These are phyloP conservation scores for Trametes cubensis DNA, from an alignment of 768 basidiomycete genomes.

Conservation along the genomic window DNA sequence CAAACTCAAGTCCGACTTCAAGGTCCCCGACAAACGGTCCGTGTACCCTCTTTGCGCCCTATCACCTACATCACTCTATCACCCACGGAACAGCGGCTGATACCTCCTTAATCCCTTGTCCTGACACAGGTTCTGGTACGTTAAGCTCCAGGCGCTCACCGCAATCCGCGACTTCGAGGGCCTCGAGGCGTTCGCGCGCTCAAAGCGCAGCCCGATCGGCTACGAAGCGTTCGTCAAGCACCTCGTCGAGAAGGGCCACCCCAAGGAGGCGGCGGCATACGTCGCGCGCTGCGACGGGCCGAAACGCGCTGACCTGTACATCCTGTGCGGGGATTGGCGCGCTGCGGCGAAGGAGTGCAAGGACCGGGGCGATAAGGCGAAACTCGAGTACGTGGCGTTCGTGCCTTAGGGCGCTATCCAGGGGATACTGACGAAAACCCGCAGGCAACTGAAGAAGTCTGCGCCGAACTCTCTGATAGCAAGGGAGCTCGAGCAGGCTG, in stretches of 20 bases:
- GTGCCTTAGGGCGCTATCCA: background rate
- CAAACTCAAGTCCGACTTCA: constrained; percentile 86
- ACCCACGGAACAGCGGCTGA: background rate
- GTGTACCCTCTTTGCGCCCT: background rate
- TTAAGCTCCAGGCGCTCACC: constrained; percentile 84
- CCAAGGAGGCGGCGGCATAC: constrained; percentile 75
- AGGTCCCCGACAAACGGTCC: constrained; percentile 92
- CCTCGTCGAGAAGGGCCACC: constrained; percentile 71
- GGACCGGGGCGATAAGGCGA: constrained; percentile 81
- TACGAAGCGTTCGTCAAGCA: constrained; percentile 89
- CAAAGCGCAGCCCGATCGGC: constrained; percentile 91
- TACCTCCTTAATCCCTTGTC: background rate
- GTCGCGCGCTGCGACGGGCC: constrained; percentile 85
- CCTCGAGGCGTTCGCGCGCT: constrained; percentile 83
- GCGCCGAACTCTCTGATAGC: constrained; percentile 82
- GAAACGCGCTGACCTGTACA: constrained; percentile 83
- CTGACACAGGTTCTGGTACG: constrained; percentile 83
- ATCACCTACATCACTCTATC: too few species aligned
- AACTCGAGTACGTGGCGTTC: constrained; percentile 69
- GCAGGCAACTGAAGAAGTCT: constrained; percentile 68
- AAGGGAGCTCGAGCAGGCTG: constrained; percentile 68
- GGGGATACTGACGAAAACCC: constrained; percentile 10
- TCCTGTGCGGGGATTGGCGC: constrained; percentile 89
- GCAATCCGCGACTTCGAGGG: constrained; percentile 82
- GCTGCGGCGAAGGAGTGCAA: constrained; percentile 88